Conservation (phyloP, 441 rosid species). For the Corymbia citriodora region DNA sequence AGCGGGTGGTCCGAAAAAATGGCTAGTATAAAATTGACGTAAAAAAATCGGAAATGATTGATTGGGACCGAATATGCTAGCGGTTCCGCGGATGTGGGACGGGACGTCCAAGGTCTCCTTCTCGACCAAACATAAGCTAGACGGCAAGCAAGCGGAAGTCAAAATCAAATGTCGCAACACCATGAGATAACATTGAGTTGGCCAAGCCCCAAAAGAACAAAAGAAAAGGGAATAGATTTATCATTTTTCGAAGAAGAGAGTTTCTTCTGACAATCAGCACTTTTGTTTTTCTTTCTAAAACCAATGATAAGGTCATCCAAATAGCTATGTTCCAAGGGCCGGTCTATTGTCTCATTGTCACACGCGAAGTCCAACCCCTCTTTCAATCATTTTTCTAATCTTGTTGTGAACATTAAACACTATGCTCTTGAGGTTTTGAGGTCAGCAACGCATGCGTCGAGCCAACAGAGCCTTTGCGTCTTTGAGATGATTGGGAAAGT, state of each 20-base stretch:
- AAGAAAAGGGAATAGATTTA: neutral
- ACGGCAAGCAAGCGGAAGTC: neutral
- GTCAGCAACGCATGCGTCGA: neutral
- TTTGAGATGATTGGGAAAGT: neutral
- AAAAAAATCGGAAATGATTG: neutral
- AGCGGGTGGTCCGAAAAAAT: neutral
- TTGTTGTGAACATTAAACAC: neutral
- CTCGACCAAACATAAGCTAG: neutral
- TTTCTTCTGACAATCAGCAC: neutral
- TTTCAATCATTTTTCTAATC: neutral
- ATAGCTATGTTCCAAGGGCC: neutral
- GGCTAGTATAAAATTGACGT: neutral
- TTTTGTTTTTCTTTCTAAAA: neutral
- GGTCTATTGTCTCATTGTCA: neutral
- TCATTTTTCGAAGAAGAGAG: neutral
- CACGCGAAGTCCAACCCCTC: neutral
- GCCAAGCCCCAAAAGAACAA: neutral
- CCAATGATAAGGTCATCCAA: neutral
- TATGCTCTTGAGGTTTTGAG: neutral
- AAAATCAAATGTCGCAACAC: neutral
- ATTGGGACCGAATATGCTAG: neutral
- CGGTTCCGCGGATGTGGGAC: neutral
- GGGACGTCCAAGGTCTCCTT: neutral
- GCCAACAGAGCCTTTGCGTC: neutral
- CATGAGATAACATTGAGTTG: neutral